Evolutionary conservation across 768 basidiomycete species (phyloP).

Genomic region (Pleurotus pulmonarius): DNA sequence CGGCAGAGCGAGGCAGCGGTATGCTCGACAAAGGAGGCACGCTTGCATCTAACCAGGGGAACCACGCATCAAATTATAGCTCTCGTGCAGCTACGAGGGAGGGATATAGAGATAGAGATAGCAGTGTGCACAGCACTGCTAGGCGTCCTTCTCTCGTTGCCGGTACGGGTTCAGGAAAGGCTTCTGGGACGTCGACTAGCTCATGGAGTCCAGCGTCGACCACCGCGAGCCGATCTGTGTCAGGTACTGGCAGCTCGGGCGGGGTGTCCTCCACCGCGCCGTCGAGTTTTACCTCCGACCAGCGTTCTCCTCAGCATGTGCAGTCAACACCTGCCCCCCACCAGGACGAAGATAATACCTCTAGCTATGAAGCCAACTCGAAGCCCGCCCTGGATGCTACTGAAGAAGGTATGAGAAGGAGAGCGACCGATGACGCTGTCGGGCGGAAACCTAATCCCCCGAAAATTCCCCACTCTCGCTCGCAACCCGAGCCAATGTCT

Average conservation of each 20-base stretch:
- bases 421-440: neutral
- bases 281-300: conserved; percentile 3
- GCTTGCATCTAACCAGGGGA: neutral
- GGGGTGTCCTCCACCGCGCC: conserved; percentile 1
- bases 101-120: neutral
- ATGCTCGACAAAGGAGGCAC: conserved; percentile 1
- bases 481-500: neutral
- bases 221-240: neutral
- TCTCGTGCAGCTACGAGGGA: neutral
- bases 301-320: neutral
- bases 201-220: conserved; percentile 6
- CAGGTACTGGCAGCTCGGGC: neutral
- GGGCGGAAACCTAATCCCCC: neutral
- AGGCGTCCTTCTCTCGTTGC: neutral
- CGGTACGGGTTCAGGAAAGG: neutral
- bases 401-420: neutral
- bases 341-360: neutral
- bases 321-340: neutral
- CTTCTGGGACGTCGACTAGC: neutral
- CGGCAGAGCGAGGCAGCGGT: neutral
- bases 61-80: neutral
- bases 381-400: neutral
- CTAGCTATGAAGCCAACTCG: no score
- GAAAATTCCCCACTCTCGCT: neutral
- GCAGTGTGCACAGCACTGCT: neutral